Conservation (phyloP, 2,329 filamentous ascomycete genomes). For the Ophiostoma novo-ulmi region DNA sequence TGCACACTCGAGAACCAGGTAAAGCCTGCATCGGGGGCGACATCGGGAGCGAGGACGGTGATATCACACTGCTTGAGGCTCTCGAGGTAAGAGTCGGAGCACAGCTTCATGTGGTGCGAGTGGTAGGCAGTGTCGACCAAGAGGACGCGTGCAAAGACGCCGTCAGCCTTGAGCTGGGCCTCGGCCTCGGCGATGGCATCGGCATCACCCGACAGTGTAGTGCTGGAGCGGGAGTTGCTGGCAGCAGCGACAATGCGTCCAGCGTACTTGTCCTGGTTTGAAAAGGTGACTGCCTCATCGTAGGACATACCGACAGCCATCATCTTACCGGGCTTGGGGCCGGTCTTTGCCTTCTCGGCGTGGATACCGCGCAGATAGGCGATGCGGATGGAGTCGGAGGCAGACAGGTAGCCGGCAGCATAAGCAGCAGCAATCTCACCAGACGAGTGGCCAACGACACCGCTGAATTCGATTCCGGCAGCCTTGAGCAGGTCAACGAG, state of each 20-base stretch:
- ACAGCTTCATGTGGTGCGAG: constrained; percentile 43
- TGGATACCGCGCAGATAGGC: constrained; percentile 40
- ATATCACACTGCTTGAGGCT: constrained; percentile 33
- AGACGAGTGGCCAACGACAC: constrained; percentile 40
- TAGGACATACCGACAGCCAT: constrained; percentile 34
- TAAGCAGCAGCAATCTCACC: constrained; percentile 45
- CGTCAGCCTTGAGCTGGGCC: constrained; percentile 26
- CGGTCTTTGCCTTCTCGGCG: constrained; percentile 30
- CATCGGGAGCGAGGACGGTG: constrained; percentile 18
- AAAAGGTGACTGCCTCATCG: constrained; percentile 31
- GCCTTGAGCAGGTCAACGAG: constrained; percentile 32
- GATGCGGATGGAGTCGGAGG: constrained; percentile 38
- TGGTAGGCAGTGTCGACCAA: constrained; percentile 46
- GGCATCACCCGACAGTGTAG: constrained; percentile 38
- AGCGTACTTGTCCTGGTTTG: constrained; percentile 27
- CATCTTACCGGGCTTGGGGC: constrained; percentile 33
- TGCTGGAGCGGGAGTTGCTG: constrained; percentile 33
- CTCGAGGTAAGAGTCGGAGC: constrained; percentile 35
- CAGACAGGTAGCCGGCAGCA: constrained; percentile 36
- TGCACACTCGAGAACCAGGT: constrained; percentile 42
- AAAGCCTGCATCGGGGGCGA: constrained; percentile 24
- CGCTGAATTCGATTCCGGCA: constrained; percentile 31
- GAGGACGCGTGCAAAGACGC: constrained; percentile 37
- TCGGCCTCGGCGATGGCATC: constrained; percentile 31
- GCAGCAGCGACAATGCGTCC: constrained; percentile 33